Evolutionary conservation across 2,329 filamentous ascomycete species (phyloP), one percentile per base, ranked within the genome.

Genomic region (Tolypocladium sp.): DNA sequence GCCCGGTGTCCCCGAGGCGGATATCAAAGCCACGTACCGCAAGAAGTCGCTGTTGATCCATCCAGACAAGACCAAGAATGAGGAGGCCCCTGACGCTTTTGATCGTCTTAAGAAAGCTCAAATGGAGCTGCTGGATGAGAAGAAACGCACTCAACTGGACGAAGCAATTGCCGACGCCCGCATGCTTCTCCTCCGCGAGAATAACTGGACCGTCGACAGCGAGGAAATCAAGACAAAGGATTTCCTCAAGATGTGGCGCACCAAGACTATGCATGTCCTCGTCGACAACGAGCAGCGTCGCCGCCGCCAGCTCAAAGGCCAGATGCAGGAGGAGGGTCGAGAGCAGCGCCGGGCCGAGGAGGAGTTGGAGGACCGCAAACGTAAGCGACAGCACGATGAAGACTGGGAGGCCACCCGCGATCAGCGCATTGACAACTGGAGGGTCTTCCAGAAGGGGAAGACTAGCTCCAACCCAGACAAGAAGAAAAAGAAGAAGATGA

Each of bases 1-100:
- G 73, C 94, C 94, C 4, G 94, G 94, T 70, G 91, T 97, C 25
- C 86, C 94, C 59, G 93, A 97, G 67, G 92, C 91, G 61, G 94
- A 97, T 77, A 97, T 99, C 80, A 97, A 97, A 77, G 80, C 88
- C 66, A 84, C 85, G 65, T 99, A 97, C 78, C 92, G 94, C 79
- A 92, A 91, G 69, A 97, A 97, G 76, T 99, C 94, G n/a, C 87
- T 99, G 59, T 86, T 99, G 55, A 97, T 99, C 78, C 94, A 99
- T 79, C 94, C 94, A 8, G 94, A 99, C 79, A 99, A 99, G 75
- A 97, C 94, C 59, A 87, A 87, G 69, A 97, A 99, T 71, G 88
- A 91, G 0, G 84, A 81, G 55, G 94, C 94, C 0, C 93, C 94
- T 4, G 94, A 97, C 68, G 94, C 94, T 64, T 99, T 99, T 71